These are phyloP conservation scores for Vigna nakashimae DNA, from an alignment of 306 rosid genomes.

Conservation along the genomic window DNA sequence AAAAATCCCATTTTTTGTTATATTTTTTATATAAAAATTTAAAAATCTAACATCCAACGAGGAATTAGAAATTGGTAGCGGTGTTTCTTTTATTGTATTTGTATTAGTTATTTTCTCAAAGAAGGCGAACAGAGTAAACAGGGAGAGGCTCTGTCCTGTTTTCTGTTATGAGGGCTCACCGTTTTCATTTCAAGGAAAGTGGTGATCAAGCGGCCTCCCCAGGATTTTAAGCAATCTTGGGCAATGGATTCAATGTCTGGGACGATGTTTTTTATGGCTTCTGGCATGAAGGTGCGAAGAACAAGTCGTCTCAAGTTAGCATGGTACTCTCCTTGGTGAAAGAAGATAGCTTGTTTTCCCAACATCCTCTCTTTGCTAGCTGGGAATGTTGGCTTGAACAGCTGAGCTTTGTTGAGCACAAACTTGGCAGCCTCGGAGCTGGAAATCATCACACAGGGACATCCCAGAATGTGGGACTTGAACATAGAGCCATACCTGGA, in stretches of 20 bases:
- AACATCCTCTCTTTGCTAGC: slow-evolving; percentile 95
- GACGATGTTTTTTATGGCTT: slow-evolving; percentile 59
- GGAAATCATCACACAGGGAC: slow-evolving; percentile 95
- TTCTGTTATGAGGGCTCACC: slow-evolving; percentile 47
- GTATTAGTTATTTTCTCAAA: background rate
- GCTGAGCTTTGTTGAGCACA: slow-evolving; percentile 77
- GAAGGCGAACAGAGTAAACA: slow-evolving; percentile 20
- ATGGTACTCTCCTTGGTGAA: slow-evolving; percentile 94
- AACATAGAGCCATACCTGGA: slow-evolving; percentile 87
- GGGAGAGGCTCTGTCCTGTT: slow-evolving; percentile 33
- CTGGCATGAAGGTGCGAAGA: slow-evolving; percentile 88
- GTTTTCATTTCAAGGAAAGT: slow-evolving; percentile 93
- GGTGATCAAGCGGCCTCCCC: slow-evolving; percentile 70
- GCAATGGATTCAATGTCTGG: slow-evolving; percentile 79
- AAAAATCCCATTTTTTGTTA: slow-evolving; percentile 16
- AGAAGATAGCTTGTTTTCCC: slow-evolving; percentile 93
- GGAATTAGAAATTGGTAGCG: background rate
- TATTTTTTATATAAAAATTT: background rate
- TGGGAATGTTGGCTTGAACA: slow-evolving; percentile 95
- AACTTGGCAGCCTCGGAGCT: slow-evolving; percentile 92
- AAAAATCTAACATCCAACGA: background rate
- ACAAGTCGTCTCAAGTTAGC: slow-evolving; percentile 84
- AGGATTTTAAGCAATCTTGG: slow-evolving; percentile 61
- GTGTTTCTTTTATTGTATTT: background rate
- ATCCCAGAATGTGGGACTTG: slow-evolving; percentile 97